Conservation (phyloP, 2,329 filamentous ascomycete genomes). For the Microcyclosporella mali region DNA sequence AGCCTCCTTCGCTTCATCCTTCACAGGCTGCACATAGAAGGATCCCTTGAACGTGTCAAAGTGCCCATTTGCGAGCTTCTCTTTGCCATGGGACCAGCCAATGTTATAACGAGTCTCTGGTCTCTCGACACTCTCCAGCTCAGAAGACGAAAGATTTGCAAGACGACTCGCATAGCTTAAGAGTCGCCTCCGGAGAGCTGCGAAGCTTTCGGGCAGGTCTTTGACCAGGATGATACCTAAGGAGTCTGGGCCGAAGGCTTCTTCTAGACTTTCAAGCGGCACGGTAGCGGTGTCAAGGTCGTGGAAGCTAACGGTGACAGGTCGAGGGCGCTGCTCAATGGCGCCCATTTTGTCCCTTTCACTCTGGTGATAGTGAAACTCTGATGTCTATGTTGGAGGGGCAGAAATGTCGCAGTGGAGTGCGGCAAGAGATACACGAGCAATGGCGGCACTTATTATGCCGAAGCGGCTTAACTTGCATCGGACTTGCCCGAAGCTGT, state of each 20-base stretch:
- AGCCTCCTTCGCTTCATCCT: constrained; percentile 57
- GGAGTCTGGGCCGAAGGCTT: constrained; percentile 84
- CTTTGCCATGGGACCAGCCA: constrained; percentile 76
- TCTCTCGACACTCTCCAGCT: constrained; percentile 53
- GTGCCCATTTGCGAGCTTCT: constrained; percentile 69
- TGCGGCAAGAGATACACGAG: too few species aligned
- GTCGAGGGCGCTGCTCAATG: constrained; percentile 15
- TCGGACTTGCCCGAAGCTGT: too few species aligned
- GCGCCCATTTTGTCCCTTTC: constrained; percentile 10
- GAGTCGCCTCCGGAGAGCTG: constrained; percentile 62
- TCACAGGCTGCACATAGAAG: constrained; percentile 66
- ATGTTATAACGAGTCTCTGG: constrained; percentile 54
- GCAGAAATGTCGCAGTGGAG: too few species aligned
- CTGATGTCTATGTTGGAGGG: too few species aligned
- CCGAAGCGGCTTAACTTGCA: too few species aligned
- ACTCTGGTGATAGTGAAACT: too few species aligned
- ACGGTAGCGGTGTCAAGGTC: constrained; percentile 46
- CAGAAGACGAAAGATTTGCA: constrained; percentile 65
- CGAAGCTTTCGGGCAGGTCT: constrained; percentile 68
- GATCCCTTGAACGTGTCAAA: constrained; percentile 77
- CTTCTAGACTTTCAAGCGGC: constrained; percentile 60
- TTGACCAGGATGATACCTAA: constrained; percentile 91
- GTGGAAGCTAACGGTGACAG: constrained; percentile 44
- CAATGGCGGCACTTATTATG: too few species aligned
- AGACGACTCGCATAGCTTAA: constrained; percentile 86